These are phyloP conservation scores for Backusella macrospora DNA, from an alignment of 192 early-diverging fungal species.

Conservation along the genomic window DNA sequence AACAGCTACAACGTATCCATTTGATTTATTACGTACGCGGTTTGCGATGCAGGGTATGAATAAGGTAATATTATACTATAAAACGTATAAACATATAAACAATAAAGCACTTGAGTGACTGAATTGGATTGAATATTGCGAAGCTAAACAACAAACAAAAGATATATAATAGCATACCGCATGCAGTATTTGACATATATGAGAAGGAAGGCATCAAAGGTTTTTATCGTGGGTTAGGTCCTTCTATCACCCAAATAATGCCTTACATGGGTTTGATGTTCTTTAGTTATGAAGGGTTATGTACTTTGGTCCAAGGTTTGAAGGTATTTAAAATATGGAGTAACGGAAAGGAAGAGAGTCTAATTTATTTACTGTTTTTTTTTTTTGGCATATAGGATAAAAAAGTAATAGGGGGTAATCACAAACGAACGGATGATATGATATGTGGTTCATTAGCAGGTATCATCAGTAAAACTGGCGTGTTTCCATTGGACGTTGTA, in stretches of 20 bases:
- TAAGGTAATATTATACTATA: conserved; percentile 38
- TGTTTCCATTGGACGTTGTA: conserved; percentile 91
- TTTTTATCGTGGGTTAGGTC: conserved; percentile 84
- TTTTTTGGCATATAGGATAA: conserved; percentile 23
- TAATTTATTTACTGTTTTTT: background rate
- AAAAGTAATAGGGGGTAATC: conserved; percentile 15
- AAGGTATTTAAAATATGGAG: conserved; percentile 40
- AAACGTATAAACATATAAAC: conserved; percentile 15
- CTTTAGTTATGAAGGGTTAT: conserved; percentile 69
- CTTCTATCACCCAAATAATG: conserved; percentile 84
- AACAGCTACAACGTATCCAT: conserved; percentile 86
- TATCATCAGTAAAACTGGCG: conserved; percentile 75
- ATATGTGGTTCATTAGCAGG: conserved; percentile 82
- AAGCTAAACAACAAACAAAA: background rate
- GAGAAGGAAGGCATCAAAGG: conserved; percentile 77
- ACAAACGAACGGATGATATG: conserved; percentile 59
- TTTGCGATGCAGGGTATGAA: conserved; percentile 82
- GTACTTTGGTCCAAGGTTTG: conserved; percentile 40
- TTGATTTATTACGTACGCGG: conserved; percentile 92
- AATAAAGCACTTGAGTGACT: background rate
- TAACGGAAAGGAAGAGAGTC: background rate
- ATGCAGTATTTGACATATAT: conserved; percentile 69
- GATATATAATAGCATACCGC: conserved; percentile 70
- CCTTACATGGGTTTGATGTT: conserved; percentile 96
- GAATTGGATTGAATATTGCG: background rate